Evolutionary conservation across 306 rosid genomes (phyloP).

Genomic region (Fragaria iinumae): DNA sequence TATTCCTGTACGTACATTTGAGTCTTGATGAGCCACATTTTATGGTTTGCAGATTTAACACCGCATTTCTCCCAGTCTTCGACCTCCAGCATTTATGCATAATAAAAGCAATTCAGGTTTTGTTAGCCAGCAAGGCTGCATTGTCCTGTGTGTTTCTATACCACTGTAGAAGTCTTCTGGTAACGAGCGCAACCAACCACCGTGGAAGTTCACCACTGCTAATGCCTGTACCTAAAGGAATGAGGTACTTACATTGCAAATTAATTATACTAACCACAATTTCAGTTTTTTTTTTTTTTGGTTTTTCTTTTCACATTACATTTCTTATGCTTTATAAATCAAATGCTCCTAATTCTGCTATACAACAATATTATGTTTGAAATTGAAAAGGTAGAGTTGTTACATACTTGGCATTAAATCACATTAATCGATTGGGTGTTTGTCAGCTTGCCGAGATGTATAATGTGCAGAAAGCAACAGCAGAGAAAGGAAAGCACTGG

Average conservation of each 20-base stretch:
- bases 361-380: neutral
- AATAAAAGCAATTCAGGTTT: neutral
- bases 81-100: neutral
- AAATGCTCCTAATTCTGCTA: neutral
- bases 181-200: neutral
- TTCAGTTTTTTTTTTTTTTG: no score
- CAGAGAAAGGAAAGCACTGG: slow-evolving; percentile 97
- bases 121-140: neutral
- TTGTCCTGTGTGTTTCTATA: neutral
- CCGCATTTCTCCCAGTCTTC: neutral
- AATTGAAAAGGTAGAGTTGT: slow-evolving; percentile 11
- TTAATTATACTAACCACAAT: neutral
- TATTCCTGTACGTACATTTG: neutral
- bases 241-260: neutral
- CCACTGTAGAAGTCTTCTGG: neutral
- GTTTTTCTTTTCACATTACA: neutral
- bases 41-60: neutral
- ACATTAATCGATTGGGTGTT: slow-evolving; percentile 84
- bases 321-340: neutral
- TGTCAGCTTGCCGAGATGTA: slow-evolving; percentile 93
- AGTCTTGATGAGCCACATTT: neutral
- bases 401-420: slow-evolving; percentile 16
- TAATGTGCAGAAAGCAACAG: slow-evolving; percentile 93
- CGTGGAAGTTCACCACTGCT: neutral
- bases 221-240: neutral